Percentiles rank a stretch among this genome's conserved stretches.
Conservation (phyloP, 202 grass and related monocot genomes). For the Brachypodium distachyon region DNA sequence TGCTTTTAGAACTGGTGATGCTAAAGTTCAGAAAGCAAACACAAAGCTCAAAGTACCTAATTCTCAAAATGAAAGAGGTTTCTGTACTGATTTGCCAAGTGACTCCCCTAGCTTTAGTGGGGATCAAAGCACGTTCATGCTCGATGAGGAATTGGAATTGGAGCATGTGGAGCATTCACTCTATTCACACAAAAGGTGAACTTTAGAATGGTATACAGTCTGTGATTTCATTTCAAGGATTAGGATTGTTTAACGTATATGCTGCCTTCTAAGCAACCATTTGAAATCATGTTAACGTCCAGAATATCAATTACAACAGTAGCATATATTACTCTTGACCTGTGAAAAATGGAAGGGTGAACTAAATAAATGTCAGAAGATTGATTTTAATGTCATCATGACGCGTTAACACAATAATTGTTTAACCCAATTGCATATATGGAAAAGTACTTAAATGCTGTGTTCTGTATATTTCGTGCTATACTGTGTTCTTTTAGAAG, state of each 20-base stretch:
- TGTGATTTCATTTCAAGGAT: not conserved
- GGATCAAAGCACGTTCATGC: slow-evolving; percentile 95
- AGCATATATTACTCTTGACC: not conserved
- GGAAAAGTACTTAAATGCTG: not conserved
- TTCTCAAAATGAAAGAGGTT: slow-evolving; percentile 36
- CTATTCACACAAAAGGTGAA: slow-evolving; percentile 67
- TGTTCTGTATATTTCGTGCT: not conserved
- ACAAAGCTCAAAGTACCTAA: slow-evolving; percentile 22
- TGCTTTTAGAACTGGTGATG: slow-evolving; percentile 26
- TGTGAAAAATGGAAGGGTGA: not conserved
- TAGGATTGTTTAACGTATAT: not conserved
- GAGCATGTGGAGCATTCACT: slow-evolving; percentile 51
- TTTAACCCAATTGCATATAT: not conserved
- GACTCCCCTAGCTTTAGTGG: slow-evolving; percentile 37
- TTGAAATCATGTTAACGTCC: not conserved
- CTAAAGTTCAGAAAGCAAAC: slow-evolving; percentile 39
- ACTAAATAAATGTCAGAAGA: not conserved
- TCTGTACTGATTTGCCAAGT: slow-evolving; percentile 26
- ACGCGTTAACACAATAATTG: not conserved
- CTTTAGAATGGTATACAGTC: slow-evolving; percentile 9
- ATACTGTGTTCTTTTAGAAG: not conserved
- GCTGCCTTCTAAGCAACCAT: not conserved
- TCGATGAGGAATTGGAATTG: slow-evolving; percentile 93
- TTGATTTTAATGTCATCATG: not conserved
- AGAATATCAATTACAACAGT: not conserved